phyloP scores from a whole-genome alignment of 192 early-diverging fungal species.

The Gamsiella multidivaricata region DNA sequence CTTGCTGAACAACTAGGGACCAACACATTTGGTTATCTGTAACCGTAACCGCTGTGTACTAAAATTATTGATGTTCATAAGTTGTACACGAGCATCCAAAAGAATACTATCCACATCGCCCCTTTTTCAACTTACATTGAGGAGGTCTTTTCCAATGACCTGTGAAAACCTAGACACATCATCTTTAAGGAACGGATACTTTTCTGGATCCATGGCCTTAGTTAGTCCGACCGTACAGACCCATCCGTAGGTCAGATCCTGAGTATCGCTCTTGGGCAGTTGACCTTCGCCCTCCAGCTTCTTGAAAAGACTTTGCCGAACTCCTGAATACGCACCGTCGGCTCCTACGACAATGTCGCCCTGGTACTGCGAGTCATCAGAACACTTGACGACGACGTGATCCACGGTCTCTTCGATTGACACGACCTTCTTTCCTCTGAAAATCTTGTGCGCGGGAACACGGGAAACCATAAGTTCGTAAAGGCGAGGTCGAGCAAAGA shows the following conservation, averaged over 20 bases:
- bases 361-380: background rate
- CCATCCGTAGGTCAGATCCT: background rate
- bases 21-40: background rate
- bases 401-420: background rate
- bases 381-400: background rate
- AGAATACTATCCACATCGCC: background rate
- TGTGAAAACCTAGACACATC: background rate
- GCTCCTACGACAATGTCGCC: conserved; percentile 15
- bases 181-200: background rate
- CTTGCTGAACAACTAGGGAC: background rate
- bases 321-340: conserved; percentile 8
- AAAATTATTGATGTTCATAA: too few relatives aligned
- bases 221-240: background rate
- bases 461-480: background rate
- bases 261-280: background rate
- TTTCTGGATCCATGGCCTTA: background rate
- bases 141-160: background rate
- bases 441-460: background rate
- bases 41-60: background rate
- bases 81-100: background rate
- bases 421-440: background rate
- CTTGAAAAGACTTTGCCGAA: conserved; percentile 2
- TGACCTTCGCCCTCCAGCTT: background rate
- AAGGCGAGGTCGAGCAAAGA: too few relatives aligned
- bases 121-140: background rate